Evolutionary conservation across 345 rosid genomes (phyloP), one percentile per base, ranked within the genome.

Genomic region (Excoecaria agallocha): DNA sequence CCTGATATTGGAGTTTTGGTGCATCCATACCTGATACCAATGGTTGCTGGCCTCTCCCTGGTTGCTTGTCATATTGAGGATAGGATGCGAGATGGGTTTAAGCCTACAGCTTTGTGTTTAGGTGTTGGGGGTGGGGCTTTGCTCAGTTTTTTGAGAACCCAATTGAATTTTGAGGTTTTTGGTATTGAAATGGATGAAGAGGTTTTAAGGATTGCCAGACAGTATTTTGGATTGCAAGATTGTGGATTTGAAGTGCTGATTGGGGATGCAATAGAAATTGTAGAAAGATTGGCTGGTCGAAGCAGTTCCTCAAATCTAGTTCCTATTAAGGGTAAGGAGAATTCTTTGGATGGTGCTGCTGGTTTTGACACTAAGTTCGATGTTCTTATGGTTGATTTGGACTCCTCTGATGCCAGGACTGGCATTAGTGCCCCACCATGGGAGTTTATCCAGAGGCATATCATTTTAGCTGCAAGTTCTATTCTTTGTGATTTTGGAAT

Each of bases 91-190:
- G 20, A 59, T 3, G 81, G 84, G 58, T 38, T 68, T 30, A 85
- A 77, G 79, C 92, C 88, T 12, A 89, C 76, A 70, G 96, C 88
- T 24, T 72, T 92, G 82, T 94, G 96, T 73, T 80, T 88, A 76
- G 97, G 97, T 55, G 87, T 89, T 8, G 97, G 98, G 1, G 98
- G 98, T 17, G 96, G 98, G 43, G 94, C 92, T 57, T 76, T 92
- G 82, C 83, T 91, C 79, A 81, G 90, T 51, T 92, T 89, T 66
- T 70, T 94, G 80, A 87, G 50, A 75, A 37, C 71, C n/a, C 82
- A 63, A 4, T 71, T 93, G 82, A 90, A 80, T 22, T 91, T 91
- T 59, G 85, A 86, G 10, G 93, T 93, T 76, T 68, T 86, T 24
- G 96, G 97, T 0, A 85, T 91, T 50, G 98, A 94, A 77, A 80